phyloP scores from a whole-genome alignment of 768 basidiomycete genomes.

The Naganishia friedmannii region DNA sequence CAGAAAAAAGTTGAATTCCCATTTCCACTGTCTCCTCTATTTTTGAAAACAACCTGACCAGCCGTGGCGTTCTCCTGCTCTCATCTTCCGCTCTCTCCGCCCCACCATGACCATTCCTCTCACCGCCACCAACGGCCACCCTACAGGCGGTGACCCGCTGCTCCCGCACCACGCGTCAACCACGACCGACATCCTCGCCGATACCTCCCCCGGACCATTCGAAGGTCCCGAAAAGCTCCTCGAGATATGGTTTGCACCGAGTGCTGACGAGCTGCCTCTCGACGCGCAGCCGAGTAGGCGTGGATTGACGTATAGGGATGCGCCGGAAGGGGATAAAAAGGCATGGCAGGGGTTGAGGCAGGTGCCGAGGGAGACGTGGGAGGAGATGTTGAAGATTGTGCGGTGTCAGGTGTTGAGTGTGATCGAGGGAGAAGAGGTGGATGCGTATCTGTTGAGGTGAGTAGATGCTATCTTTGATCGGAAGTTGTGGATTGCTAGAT shows the following conservation, averaged over 20 bases:
- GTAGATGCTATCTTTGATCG: conserved; percentile 40
- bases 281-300: neutral
- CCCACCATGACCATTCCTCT: conserved; percentile 11
- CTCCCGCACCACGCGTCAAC: conserved; percentile 19
- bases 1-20: too few species aligned
- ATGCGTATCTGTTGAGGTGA: conserved; percentile 94
- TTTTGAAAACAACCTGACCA: too few species aligned
- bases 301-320: conserved; percentile 20
- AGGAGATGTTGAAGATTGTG: conserved; percentile 94
- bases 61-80: neutral
- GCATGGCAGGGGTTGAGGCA: conserved; percentile 69
- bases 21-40: too few species aligned
- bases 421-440: conserved; percentile 80
- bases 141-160: neutral
- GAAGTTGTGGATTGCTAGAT: neutral
- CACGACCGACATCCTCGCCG: conserved; percentile 26
- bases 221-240: conserved; percentile 93
- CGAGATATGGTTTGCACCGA: conserved; percentile 95
- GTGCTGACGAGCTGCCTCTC: conserved; percentile 60
- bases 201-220: conserved; percentile 54
- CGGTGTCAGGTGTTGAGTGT: conserved; percentile 92
- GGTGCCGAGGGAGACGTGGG: conserved; percentile 77
- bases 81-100: neutral
- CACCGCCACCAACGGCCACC: conserved; percentile 16
- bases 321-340: conserved; percentile 33